Evolutionary conservation across 495 filamentous ascomycete genomes (phyloP).

Genomic region (Mycothermus thermophilus): DNA sequence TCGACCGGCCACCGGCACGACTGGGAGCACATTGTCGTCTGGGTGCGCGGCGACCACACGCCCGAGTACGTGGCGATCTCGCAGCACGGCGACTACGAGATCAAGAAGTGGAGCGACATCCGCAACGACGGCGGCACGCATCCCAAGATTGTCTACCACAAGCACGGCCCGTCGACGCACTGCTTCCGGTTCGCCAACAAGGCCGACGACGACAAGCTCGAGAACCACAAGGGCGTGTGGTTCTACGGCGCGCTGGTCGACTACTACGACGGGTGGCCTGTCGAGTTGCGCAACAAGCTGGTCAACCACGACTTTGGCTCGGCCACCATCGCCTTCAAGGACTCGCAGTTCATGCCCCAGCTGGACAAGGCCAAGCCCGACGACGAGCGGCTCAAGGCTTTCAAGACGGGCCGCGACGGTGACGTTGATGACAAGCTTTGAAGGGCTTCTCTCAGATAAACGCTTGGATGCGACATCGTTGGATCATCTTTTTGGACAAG

Average conservation of each 20-base stretch:
- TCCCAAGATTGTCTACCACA: slow-evolving; percentile 33
- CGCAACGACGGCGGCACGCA: slow-evolving; percentile 30
- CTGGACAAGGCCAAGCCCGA: too few relatives aligned
- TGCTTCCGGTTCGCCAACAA: slow-evolving; percentile 30
- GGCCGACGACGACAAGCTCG: slow-evolving; percentile 23
- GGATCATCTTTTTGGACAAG: too few relatives aligned
- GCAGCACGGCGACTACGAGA: slow-evolving; percentile 27
- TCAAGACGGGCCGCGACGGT: too few relatives aligned
- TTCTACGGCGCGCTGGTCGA: slow-evolving; percentile 25
- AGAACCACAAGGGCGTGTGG: slow-evolving; percentile 29
- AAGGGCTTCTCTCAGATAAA: too few relatives aligned
- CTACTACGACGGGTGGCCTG: slow-evolving; percentile 23
- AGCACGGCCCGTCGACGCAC: slow-evolving; percentile 28
- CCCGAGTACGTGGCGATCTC: slow-evolving; percentile 23
- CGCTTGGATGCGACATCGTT: too few relatives aligned
- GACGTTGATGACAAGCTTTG: too few relatives aligned
- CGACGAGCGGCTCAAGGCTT: too few relatives aligned
- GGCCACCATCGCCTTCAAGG: slow-evolving; percentile 26
- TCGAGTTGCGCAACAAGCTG: slow-evolving; percentile 11
- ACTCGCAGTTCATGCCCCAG: slow-evolving; percentile 22
- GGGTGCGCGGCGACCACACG: slow-evolving; percentile 14
- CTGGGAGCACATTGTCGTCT: slow-evolving; percentile 38
- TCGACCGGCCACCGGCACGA: slow-evolving; percentile 30
- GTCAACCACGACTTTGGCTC: slow-evolving; percentile 18
- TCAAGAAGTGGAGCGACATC: slow-evolving; percentile 18